Evolutionary conservation across 31 red algal species (phyloP), one percentile per base, ranked within the genome.

Genomic region (Asparagopsis taxiformis): DNA sequence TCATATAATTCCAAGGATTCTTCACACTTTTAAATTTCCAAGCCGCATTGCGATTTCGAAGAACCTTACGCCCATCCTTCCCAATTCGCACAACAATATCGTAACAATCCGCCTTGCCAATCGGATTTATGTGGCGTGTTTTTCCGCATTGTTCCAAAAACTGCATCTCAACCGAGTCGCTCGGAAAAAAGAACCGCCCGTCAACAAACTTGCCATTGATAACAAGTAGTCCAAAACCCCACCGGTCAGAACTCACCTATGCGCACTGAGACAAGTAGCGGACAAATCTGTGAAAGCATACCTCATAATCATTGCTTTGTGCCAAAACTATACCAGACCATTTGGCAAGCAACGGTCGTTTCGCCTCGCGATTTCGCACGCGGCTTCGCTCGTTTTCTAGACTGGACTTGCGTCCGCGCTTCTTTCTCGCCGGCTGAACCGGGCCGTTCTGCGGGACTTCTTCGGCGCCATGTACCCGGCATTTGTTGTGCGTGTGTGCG

Each of bases 121-220:
- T 57, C 24, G 84, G 84, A 49, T 88, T 88, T n/a, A 69, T 43
- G 53, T 79, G 74, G 25, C 66, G 48, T 23, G 21, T 77, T 24
- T 65, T 60, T 1, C 48, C 74, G 33, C 54, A 20, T 22, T 38
- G 28, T 16, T 62, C 43, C 3, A 88, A 22, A 44, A 51, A 68
- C 6, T 68, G 37, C 64, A 62, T 64, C 5, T 54, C 29, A 20
- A 88, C 84, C 11, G 63, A 62, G 1, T 28, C 52, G 5, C 0
- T 24, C 17, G 84, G 84, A 57, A 88, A 88, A 48, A 71, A 79
- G 43, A 78, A 88, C 8, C 84, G 84, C 28, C 84, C 84, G 32
- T 88, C 84, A 36, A 78, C 71, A 51, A 88, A 88, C 66, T 79
- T 20, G 1, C 43, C 65, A 39, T 20, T 4, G 2, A 48, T 17